Percentiles rank a stretch among this genome's conserved stretches.
Conservation (phyloP, 2,329 filamentous ascomycete genomes). For the Magnaporthiopsis poae region DNA sequence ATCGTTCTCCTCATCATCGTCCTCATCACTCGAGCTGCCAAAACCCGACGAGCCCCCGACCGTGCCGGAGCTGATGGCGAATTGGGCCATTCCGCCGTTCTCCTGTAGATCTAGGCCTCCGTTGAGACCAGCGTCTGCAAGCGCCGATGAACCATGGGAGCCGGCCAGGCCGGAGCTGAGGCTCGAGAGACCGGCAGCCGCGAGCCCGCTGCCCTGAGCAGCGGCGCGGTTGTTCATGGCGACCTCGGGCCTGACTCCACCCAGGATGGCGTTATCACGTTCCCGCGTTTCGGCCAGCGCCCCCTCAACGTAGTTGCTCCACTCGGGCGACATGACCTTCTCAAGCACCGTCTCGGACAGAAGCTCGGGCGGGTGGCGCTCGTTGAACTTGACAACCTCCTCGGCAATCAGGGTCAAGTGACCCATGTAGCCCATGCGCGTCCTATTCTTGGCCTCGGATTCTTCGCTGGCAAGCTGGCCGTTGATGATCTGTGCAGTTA, state of each 20-base stretch:
- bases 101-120: conserved; percentile 60
- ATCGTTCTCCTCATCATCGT: conserved; percentile 82
- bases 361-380: conserved; percentile 80
- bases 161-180: conserved; percentile 28
- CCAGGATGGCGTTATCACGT: conserved; percentile 94
- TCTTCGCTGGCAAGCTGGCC: conserved; percentile 81
- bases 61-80: conserved; percentile 62
- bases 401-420: conserved; percentile 94
- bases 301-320: conserved; percentile 91
- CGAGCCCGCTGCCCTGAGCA: conserved; percentile 30
- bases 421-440: conserved; percentile 95
- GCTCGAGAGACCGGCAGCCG: conserved; percentile 38
- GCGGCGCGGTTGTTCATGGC: conserved; percentile 67
- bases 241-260: conserved; percentile 85
- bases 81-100: conserved; percentile 50
- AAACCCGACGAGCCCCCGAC: conserved; percentile 63
- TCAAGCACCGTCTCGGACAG: conserved; percentile 77
- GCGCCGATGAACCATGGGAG: conserved; percentile 47
- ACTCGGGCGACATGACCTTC: conserved; percentile 77
- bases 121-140: conserved; percentile 73
- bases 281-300: conserved; percentile 87
- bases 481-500: conserved; percentile 84
- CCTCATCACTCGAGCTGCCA: conserved; percentile 88
- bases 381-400: conserved; percentile 96
- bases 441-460: conserved; percentile 72